Base-by-base conservation (phyloP, 768 basidiomycete genomes). In the Jaapia argillacea region DNA sequence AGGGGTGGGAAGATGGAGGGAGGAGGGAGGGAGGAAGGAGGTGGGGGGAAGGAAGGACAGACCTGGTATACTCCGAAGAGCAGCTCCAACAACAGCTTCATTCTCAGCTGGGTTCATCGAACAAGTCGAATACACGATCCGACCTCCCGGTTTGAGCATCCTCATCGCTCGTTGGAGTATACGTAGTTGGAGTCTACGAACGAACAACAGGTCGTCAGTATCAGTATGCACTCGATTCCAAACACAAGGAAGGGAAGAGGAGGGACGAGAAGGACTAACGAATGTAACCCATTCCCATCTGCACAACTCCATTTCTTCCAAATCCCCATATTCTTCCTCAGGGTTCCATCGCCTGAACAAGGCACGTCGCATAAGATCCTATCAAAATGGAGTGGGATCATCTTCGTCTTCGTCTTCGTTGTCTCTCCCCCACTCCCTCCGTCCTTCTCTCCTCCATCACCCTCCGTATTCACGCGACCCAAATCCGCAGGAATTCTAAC, bases 81-180 rank as follows among this genome's bases (percentile, higher is more conserved):
- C 91, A 36, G 85, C 81, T 1, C 88, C 84, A 25, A 98, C 69
- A 48, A 98, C 94, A 5, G 96, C 90, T 60, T 99, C 96, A 58
- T 99, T 97, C 63, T 99, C 96, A 10, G 91, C 74, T 1, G 96
- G 96, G 59, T 98, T 98, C 51, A 98, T 68, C 0, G 93, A 97
- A 55, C 96, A 98, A 0, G 96, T 99, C 4, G 96, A 98, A 59
- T 98, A 99, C 14, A 98, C 93, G 48, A 98, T 84, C 26, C 86
- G 80, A 5, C 93, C 94, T n/a, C 81, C 76, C 24, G 81, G 79
- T 48, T 75, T 71, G 31, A 99, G 74, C 64, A 98, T 74, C 44
- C 81, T 79, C 87, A 99, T 96, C 1, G 84, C 94, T 16, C 96
- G 84, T 47, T 84, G 73, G 16, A 98, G 73, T 51, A 99, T 98